Evolutionary conservation across 139 green algal genomes (phyloP).

Genomic region (Nannochloris sp.): DNA sequence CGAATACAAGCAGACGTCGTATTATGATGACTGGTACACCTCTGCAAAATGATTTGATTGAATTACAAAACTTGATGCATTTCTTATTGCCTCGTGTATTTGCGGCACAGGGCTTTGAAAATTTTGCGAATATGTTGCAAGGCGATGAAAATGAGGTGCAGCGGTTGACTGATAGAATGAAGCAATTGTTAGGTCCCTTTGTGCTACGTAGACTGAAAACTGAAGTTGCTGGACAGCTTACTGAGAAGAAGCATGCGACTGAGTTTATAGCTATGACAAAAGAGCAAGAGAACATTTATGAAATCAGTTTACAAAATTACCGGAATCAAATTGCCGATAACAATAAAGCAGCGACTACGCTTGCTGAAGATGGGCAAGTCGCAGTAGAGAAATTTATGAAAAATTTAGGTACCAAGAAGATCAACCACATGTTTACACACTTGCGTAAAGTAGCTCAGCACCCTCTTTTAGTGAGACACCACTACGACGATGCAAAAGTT

Average conservation of each 20-base stretch:
- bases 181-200: conserved; percentile 77
- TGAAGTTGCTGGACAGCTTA: conserved; percentile 81
- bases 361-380: conserved; percentile 10
- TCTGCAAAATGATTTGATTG: conserved; percentile 83
- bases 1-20: conserved; percentile 44
- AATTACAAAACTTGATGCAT: conserved; percentile 82
- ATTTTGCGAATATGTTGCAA: conserved; percentile 27
- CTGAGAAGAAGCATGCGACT: conserved; percentile 51
- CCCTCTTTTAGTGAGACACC: conserved; percentile 76
- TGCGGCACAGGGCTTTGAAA: conserved; percentile 22
- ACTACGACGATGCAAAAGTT: conserved; percentile 59
- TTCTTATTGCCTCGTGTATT: conserved; percentile 85
- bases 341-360: conserved; percentile 6
- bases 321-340: conserved; percentile 16
- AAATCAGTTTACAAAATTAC: conserved; percentile 27
- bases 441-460: conserved; percentile 93
- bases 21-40: conserved; percentile 85
- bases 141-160: conserved; percentile 30
- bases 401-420: conserved; percentile 45
- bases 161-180: conserved; percentile 68
- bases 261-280: conserved; percentile 59
- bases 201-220: conserved; percentile 83
- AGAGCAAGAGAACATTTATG: conserved; percentile 51
- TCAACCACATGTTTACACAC: conserved; percentile 87
- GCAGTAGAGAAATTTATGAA: conserved; percentile 15